These are phyloP conservation scores for Xylaria curta DNA, from an alignment of 495 filamentous ascomycete species.

Conservation along the genomic window DNA sequence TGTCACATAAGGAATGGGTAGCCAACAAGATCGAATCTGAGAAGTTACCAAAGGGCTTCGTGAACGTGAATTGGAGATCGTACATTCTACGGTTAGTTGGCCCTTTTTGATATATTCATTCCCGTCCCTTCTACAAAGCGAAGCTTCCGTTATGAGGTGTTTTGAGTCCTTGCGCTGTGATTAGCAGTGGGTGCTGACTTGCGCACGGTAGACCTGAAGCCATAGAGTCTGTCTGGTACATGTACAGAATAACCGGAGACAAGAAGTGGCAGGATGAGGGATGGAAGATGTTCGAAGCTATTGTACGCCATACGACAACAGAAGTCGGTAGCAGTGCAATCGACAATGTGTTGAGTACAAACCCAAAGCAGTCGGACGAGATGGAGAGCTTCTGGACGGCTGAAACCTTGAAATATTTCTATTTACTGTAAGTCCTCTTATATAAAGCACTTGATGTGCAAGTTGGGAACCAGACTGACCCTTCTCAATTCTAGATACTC, in stretches of 20 bases:
- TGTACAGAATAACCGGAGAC: conserved; percentile 91
- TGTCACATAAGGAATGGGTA: conserved; percentile 70
- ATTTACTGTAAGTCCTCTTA: conserved; percentile 70
- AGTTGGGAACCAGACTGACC: conserved; percentile 21
- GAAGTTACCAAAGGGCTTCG: conserved; percentile 70
- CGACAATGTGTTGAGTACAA: conserved; percentile 66
- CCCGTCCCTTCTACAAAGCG: background rate
- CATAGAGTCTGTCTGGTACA: conserved; percentile 94
- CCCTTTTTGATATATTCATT: conserved; percentile 4
- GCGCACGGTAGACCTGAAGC: conserved; percentile 74
- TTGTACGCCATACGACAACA: conserved; percentile 69
- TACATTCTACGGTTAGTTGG: conserved; percentile 77
- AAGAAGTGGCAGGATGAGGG: conserved; percentile 80
- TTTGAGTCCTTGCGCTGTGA: conserved; percentile 15
- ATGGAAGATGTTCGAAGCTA: conserved; percentile 87
- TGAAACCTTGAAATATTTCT: conserved; percentile 94
- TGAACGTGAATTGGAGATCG: conserved; percentile 59
- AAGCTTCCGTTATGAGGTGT: background rate
- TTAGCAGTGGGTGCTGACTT: conserved; percentile 29
- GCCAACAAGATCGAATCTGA: conserved; percentile 63
- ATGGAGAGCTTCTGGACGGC: conserved; percentile 74
- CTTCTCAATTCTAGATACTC: conserved; percentile 45
- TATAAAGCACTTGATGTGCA: background rate
- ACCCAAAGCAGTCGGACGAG: conserved; percentile 46
- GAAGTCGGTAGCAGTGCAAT: conserved; percentile 75